Conservation (phyloP, 352 stramenopile species). For the Peronospora destructor region DNA sequence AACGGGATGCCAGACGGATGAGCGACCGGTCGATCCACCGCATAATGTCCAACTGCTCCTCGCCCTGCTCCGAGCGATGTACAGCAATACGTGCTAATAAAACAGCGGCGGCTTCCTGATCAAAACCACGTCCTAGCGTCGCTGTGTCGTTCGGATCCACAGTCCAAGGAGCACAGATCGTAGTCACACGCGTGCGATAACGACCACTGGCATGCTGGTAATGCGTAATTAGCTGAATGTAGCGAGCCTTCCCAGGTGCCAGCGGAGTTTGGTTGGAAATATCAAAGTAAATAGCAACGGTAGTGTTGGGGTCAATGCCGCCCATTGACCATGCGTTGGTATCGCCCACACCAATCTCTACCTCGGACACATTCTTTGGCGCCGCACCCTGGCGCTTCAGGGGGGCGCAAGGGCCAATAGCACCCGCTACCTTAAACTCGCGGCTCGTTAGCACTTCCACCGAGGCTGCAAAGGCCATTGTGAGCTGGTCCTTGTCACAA, state of each 20-base stretch:
- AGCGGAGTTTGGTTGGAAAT: slow-evolving; percentile 83
- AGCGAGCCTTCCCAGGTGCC: slow-evolving; percentile 87
- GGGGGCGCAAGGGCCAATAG: slow-evolving; percentile 94
- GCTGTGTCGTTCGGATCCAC: slow-evolving; percentile 88
- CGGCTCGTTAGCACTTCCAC: slow-evolving; percentile 95
- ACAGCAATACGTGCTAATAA: slow-evolving; percentile 90
- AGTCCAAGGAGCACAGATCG: slow-evolving; percentile 93
- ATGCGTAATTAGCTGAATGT: slow-evolving; percentile 97
- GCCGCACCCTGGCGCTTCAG: slow-evolving; percentile 91
- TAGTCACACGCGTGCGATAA: slow-evolving; percentile 95
- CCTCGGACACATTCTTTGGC: slow-evolving; percentile 92
- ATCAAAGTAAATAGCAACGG: slow-evolving; percentile 99
- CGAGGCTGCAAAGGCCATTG: slow-evolving; percentile 93
- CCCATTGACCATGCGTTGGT: slow-evolving; percentile 94
- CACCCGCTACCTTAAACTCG: slow-evolving; percentile 98
- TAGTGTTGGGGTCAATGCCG: slow-evolving; percentile 96
- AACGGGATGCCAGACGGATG: slow-evolving; percentile 97
- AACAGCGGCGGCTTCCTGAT: slow-evolving; percentile 98
- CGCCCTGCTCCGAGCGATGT: slow-evolving; percentile 75
- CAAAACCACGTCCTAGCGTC: slow-evolving; percentile 93
- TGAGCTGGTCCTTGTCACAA: slow-evolving; percentile 92
- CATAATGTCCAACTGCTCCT: slow-evolving; percentile 87
- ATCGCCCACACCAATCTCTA: slow-evolving; percentile 91
- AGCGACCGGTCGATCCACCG: slow-evolving; percentile 93
- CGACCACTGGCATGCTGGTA: slow-evolving; percentile 96